Conservation (phyloP, 2,329 filamentous ascomycete genomes). For the Aspergillus costaricaensis region DNA sequence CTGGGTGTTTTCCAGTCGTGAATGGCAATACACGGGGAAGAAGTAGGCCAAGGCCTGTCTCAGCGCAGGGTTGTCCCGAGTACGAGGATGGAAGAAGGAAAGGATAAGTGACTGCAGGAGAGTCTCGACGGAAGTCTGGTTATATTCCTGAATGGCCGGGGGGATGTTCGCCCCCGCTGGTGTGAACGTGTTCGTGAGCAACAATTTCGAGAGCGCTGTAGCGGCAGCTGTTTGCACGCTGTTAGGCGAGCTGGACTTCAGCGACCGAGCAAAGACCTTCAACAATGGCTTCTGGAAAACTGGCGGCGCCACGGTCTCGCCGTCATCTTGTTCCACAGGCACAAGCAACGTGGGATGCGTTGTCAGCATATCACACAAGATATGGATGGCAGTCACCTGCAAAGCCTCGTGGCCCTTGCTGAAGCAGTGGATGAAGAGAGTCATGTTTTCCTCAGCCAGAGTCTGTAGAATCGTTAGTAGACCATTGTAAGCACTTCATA, state of each 20-base stretch:
- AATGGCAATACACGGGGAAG: constrained; percentile 91
- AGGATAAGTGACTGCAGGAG: constrained; percentile 83
- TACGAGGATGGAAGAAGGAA: constrained; percentile 86
- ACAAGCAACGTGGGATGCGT: constrained; percentile 81
- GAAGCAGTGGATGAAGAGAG: constrained; percentile 94
- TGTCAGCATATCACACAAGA: constrained; percentile 88
- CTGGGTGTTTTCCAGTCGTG: constrained; percentile 76
- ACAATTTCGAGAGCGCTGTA: constrained; percentile 78
- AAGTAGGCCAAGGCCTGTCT: constrained; percentile 90
- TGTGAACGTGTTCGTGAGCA: constrained; percentile 73
- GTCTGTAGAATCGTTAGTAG: constrained; percentile 51
- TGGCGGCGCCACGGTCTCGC: constrained; percentile 52
- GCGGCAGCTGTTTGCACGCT: constrained; percentile 81
- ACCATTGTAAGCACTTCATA: neutral
- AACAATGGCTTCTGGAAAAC: constrained; percentile 64
- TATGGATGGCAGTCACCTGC: constrained; percentile 87
- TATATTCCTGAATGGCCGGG: constrained; percentile 42
- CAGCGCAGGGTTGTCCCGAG: constrained; percentile 75
- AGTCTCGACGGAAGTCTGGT: constrained; percentile 64
- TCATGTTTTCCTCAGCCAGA: constrained; percentile 87
- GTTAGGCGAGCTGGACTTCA: constrained; percentile 69
- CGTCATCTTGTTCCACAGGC: constrained; percentile 45
- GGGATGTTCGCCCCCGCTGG: constrained; percentile 57
- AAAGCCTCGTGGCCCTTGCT: constrained; percentile 86
- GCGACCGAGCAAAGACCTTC: constrained; percentile 81